Evolutionary conservation across 306 rosid genomes (phyloP), one percentile per base, ranked within the genome.

Genomic region (Rosa persica): DNA sequence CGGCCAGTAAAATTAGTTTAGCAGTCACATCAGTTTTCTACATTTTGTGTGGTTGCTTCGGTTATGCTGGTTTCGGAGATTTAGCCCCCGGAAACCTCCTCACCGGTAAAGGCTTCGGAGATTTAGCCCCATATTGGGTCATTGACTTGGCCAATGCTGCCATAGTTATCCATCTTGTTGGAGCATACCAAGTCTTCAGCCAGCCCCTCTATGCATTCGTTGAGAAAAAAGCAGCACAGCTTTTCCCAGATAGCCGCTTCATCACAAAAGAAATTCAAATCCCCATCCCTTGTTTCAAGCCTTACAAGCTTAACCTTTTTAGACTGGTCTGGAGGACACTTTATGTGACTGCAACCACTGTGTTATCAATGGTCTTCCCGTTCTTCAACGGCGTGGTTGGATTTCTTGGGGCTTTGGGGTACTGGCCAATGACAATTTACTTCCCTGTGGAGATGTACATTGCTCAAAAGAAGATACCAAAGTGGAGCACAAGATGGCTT

Each of bases 371-470:
- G 94, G 78, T 85, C 2, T 86, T 92, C 6, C 97, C 97, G 4
- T 92, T 92, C 83, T 92, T 92, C 78, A 92, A 92, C 38, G 90
- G 83, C 67, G 83, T 92, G 0, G 93, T 79, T 0, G 97, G 90
- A 17, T 89, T 92, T 46, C 90, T 92, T 43, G 94, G 97, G 4
- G 94, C 97, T 13, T 40, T 91, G 17, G 94, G 89, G 12, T 91
- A 89, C 78, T 91, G 94, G 94, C 94, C 97, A 5, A 84, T 88
- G 0, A 83, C 91, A 0, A 89, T 89, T 22, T 91, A 83, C 80
- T 89, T 86, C 74, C 97, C 94, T 0, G 91, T 91, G 72, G 92
- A 88, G 58, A 89, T 88, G 97, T 89, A 86, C 81, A 91, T 91
- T 49, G 20, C 43, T 42, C 93, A 91, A 40, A 88, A 86, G 83